Base-by-base conservation (phyloP, 257 asterid genomes). In the Solanum tacnaense region DNA sequence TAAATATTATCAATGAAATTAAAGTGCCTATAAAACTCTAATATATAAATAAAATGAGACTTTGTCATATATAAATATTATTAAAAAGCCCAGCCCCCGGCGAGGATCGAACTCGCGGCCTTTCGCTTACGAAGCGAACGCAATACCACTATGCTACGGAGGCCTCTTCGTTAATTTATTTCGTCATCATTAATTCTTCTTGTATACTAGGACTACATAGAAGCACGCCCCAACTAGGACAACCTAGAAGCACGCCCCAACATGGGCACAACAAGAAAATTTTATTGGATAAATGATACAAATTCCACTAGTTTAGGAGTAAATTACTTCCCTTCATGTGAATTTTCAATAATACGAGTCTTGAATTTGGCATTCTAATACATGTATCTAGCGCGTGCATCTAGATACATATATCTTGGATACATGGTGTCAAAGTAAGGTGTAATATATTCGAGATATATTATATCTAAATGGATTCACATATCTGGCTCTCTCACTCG, bases 41-140 rank as follows among this genome's bases (percentile, higher is more conserved):
- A 35, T 35, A 35, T 6, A 34, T 34, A 34, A 34, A 34, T 31
- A 34, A 39, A 39, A 44, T 44, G 52, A 12, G 52, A 44, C 16
- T 12, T 36, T 36, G 52, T 44, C 18, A 5, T 46, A 46, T 52
- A 52, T 52, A 52, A 16, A 52, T 16, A 16, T 52, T 18, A 56
- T 56, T 7, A 7, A 56, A 56, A 56, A 20, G 6, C 49, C 5
- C 49, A 94, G 98, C 98, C 97, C 96, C 93, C 92, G 96, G 98
- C 91, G 98, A 95, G 99, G 96, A 95, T 96, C 98, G 99, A 96
- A 96, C 99, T 94, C 98, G 91, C 98, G 99, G 92, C 99, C 98
- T 95, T 96, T 95, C 97, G 93, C 99, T 95, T 95, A 95, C 98
- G 98, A 96, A 96, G 99, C 95, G 98, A 96, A 96, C 98, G 98